These are phyloP conservation scores for Anethum foeniculum DNA, from an alignment of 140 eudicot species.

Conservation along the genomic window DNA sequence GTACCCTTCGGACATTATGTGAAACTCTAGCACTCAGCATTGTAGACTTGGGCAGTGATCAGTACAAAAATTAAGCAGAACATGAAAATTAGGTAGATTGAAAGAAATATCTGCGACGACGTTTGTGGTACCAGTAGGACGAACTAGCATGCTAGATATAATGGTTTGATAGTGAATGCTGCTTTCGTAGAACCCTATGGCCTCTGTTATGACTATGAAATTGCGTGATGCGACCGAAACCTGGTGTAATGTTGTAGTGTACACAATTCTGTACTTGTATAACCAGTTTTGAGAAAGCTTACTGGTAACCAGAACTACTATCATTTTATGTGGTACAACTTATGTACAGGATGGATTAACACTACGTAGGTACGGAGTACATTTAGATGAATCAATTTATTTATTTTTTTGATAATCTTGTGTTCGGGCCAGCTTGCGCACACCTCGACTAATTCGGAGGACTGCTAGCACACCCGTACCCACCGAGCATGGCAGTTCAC, in stretches of 20 bases:
- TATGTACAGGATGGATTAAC: not conserved
- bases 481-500: no score
- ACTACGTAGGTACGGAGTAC: not conserved
- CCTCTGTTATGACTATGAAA: conserved; percentile 66
- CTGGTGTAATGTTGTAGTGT: not conserved
- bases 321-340: not conserved
- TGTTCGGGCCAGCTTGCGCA: no score
- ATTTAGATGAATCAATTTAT: not conserved
- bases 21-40: no score
- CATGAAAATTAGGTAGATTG: not conserved
- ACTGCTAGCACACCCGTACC: no score
- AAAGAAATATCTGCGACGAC: not conserved
- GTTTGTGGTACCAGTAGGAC: not conserved
- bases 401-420: no score
- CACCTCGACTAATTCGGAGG: no score
- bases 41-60: no score
- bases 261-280: not conserved
- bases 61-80: not conserved
- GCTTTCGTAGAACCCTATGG: conserved; percentile 67
- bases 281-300: not conserved
- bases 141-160: conserved; percentile 44
- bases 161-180: conserved; percentile 47
- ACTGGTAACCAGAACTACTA: not conserved
- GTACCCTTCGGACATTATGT: no score
- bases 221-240: conserved; percentile 65